Evolutionary conservation across 345 rosid genomes (phyloP).

Genomic region (Rhizophora mangle): DNA sequence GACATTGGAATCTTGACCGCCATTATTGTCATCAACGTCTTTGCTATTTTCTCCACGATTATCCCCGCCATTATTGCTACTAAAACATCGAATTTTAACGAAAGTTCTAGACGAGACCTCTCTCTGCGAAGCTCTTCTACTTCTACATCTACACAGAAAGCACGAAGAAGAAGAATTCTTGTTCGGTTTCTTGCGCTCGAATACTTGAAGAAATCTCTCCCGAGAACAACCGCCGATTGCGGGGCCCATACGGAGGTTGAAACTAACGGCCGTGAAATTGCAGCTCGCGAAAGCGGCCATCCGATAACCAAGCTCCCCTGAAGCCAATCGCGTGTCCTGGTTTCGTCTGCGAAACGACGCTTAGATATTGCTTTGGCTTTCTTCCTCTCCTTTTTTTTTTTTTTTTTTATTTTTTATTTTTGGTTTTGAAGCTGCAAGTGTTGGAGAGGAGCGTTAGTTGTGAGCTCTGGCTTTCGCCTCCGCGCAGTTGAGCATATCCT

Average conservation of each 20-base stretch:
- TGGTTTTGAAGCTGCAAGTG: too few species aligned
- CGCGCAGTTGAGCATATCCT: neutral
- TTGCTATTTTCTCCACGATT: conserved; percentile 8
- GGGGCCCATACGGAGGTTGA: conserved; percentile 33
- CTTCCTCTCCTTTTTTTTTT: too few species aligned
- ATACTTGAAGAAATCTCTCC: conserved; percentile 20
- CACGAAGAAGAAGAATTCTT: conserved; percentile 13
- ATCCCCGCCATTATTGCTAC: conserved; percentile 23
- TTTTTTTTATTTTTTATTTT: too few species aligned
- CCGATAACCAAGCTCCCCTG: neutral
- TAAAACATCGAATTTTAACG: conserved; percentile 38
- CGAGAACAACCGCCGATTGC: conserved; percentile 1
- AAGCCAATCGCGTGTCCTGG: too few species aligned
- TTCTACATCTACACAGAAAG: conserved; percentile 21
- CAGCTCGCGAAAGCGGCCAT: conserved; percentile 73
- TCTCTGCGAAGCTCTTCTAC: conserved; percentile 14
- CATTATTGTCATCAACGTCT: conserved; percentile 16
- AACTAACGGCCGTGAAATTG: conserved; percentile 33
- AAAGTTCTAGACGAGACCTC: conserved; percentile 20
- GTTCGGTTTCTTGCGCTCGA: conserved; percentile 13
- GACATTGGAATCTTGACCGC: conserved; percentile 35
- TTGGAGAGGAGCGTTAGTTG: neutral
- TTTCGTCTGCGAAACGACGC: too few species aligned
- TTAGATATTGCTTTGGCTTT: too few species aligned
- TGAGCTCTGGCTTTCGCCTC: neutral